Percentiles rank a stretch among this genome's conserved stretches.
Conservation (phyloP, 2,329 filamentous ascomycete species). For the Penicillium italicum region DNA sequence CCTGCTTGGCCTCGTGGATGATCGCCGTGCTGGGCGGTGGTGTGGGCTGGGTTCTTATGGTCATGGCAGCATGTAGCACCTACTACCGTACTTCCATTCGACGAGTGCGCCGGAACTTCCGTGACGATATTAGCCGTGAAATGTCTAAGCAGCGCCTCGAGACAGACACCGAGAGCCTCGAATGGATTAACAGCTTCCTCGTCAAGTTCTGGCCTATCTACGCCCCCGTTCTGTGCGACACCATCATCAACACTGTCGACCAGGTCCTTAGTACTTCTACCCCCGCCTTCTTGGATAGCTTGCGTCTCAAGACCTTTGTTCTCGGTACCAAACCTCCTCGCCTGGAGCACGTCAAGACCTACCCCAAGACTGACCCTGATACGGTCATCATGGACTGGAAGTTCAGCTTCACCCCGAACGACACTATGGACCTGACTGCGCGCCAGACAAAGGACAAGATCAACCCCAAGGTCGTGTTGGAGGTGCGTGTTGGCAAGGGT, state of each 20-base stretch:
- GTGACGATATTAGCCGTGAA: slow-evolving; percentile 88
- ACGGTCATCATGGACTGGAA: slow-evolving; percentile 99
- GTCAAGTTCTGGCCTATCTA: slow-evolving; percentile 99
- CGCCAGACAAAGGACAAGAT: slow-evolving; percentile 91
- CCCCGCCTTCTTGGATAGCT: slow-evolving; percentile 85
- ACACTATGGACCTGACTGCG: slow-evolving; percentile 84
- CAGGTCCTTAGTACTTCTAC: slow-evolving; percentile 92
- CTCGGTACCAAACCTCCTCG: slow-evolving; percentile 92
- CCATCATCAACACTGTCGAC: slow-evolving; percentile 89
- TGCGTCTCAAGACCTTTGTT: slow-evolving; percentile 90
- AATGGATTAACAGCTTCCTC: slow-evolving; percentile 99
- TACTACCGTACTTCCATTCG: slow-evolving; percentile 96
- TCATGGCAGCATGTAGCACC: slow-evolving; percentile 88
- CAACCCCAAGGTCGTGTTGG: slow-evolving; percentile 93
- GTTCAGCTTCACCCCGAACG: slow-evolving; percentile 97
- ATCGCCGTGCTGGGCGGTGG: slow-evolving; percentile 86
- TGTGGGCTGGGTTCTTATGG: slow-evolving; percentile 84
- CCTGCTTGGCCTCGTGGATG: slow-evolving; percentile 85
- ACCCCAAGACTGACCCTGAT: slow-evolving; percentile 92
- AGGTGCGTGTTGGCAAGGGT: slow-evolving; percentile 91
- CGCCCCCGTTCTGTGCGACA: slow-evolving; percentile 85
- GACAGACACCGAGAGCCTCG: slow-evolving; percentile 84
- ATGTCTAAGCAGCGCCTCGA: slow-evolving; percentile 83
- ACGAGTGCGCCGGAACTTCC: slow-evolving; percentile 89
- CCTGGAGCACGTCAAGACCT: slow-evolving; percentile 97